Base-by-base conservation (phyloP, 768 basidiomycete genomes). In the Xerocomus potaroensis region DNA sequence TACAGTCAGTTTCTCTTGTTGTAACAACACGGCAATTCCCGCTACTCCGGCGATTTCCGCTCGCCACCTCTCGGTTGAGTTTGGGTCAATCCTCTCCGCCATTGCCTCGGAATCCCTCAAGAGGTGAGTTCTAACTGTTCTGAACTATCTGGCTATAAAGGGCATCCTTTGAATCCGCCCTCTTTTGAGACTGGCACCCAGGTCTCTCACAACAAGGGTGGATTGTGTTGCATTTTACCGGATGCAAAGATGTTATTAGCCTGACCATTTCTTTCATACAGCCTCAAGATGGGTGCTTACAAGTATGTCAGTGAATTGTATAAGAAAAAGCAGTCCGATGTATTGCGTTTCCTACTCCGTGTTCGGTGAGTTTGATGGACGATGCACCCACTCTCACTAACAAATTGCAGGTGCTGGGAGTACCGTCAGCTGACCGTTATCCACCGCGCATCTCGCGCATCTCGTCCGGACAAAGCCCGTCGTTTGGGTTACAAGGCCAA, bases 401-500 rank as follows among this genome's bases (percentile, higher is more conserved):
- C 31, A 41, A 30, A 24, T 32, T 51, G 5, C 46, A 91, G 89
- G 61, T 95, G 92, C 81, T 96, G 94, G 94, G 94, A 97, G 67
- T 96, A 93, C 76, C 89, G 96, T 57, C 96, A 99, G 70, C 74
- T 98, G 63, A 92, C 96, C 61, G 92, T 99, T 58, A 90, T 97
- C 67, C 95, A 98, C 77, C 89, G 96, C 60, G 95, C 94, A 37
- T 93, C 94, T 55, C 90, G 95, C 52, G 95, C 96, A 38, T 97
- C 95, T 38, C 89, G 96, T 65, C 96, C 96, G 45, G 96, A 99
- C 78, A 99, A 97, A 79, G 96, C 96, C 54, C 89, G 96, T 67
- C 86, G 94, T 56, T 77, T 99, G 53, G 96, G 96, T 40, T 99
- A 98, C 84, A 99, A 97, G 78, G 93, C 96, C 69, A 99, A 99